Conservation (phyloP, 78 protist species). For the Dictyostelium intermedium region DNA sequence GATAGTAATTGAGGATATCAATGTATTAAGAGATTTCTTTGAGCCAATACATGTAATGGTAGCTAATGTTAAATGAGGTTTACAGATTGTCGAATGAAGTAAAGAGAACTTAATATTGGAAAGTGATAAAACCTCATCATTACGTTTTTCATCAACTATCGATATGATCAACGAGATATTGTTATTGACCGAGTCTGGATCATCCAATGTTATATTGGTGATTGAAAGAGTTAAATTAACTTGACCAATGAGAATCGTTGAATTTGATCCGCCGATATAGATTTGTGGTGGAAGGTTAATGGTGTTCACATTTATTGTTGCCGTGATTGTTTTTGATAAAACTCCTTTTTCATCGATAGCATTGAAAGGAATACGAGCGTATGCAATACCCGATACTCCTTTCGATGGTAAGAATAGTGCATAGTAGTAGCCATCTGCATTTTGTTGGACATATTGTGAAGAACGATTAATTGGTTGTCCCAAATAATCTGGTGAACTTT, state of each 20-base stretch:
- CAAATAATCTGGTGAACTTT: background rate
- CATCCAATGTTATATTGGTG: background rate
- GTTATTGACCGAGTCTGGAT: slow-evolving; percentile 4
- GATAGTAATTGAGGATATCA: background rate
- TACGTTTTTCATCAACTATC: too few relatives aligned
- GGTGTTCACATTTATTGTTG: background rate
- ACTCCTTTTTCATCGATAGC: background rate
- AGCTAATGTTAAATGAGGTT: background rate
- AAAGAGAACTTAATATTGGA: too few relatives aligned
- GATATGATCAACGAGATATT: background rate
- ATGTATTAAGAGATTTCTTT: background rate
- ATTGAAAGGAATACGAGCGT: background rate
- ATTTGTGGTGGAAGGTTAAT: background rate
- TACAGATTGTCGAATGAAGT: background rate
- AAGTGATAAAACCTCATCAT: background rate
- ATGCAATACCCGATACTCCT: background rate
- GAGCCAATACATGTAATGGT: background rate
- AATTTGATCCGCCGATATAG: background rate
- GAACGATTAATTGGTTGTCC: background rate
- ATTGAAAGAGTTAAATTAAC: background rate
- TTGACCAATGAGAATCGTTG: background rate
- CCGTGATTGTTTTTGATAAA: background rate
- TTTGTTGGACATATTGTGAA: background rate
- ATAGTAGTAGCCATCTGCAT: background rate
- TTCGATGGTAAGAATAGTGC: background rate